Evolutionary conservation across 1,139 yeast genomes (phyloP).

Genomic region (Taphrina pruni): DNA sequence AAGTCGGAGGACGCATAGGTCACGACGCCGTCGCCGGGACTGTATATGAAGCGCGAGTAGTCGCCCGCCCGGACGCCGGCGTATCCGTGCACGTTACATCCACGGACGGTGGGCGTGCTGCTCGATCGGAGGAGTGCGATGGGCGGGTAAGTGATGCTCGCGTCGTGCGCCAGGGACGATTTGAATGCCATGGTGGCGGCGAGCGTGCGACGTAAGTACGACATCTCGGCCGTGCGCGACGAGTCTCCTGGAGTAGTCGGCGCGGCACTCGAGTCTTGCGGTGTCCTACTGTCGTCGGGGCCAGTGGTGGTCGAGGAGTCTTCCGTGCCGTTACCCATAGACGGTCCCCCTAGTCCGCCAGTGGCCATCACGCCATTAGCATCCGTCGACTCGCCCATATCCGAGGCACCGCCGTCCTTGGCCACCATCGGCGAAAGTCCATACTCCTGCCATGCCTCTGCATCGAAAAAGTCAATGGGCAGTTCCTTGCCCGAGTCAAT

Average conservation of each 20-base stretch:
- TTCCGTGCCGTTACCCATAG: constrained; percentile 14
- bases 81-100: constrained; percentile 66
- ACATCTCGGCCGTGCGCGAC: constrained; percentile 61
- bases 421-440: constrained; percentile 74
- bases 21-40: constrained; percentile 93
- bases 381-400: constrained; percentile 22
- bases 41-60: constrained; percentile 77
- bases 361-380: constrained; percentile 23
- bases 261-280: not conserved
- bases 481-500: constrained; percentile 43
- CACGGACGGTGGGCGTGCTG: constrained; percentile 81
- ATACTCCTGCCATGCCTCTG: constrained; percentile 77
- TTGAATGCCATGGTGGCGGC: constrained; percentile 65
- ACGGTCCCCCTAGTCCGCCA: constrained; percentile 29
- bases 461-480: constrained; percentile 74
- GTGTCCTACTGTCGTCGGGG: not conserved
- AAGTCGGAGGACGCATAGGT: constrained; percentile 85
- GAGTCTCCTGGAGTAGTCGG: not conserved
- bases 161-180: constrained; percentile 62
- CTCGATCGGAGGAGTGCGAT: constrained; percentile 80
- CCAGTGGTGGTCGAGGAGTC: not conserved
- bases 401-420: constrained; percentile 19
- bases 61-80: constrained; percentile 72
- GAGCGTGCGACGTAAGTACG: constrained; percentile 68
- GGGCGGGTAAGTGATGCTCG: constrained; percentile 70